A percentile compares a stretch with the other conserved stretches of the same genome.
Conservation (phyloP, 768 basidiomycete genomes). For the Pleurotus djamor region DNA sequence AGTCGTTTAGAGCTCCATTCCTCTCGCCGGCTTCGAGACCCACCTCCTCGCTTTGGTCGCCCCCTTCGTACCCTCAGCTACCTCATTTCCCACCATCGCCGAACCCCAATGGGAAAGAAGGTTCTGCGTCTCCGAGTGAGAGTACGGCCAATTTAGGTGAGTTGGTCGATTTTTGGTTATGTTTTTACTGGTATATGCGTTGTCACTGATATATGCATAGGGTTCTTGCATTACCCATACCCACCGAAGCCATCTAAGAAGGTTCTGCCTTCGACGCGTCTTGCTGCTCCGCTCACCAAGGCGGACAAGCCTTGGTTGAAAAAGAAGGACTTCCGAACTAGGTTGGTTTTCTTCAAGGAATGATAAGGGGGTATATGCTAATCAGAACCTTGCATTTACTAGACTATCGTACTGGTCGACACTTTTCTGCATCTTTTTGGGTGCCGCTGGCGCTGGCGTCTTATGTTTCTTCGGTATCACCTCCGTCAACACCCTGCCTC, state of each 20-base stretch:
- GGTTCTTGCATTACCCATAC: slow-evolving; percentile 11
- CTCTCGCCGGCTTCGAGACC: slow-evolving; percentile 71
- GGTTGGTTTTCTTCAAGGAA: too few species aligned
- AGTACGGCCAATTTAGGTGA: slow-evolving; percentile 14
- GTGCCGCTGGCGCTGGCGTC: slow-evolving; percentile 46
- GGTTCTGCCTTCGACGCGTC: slow-evolving; percentile 47
- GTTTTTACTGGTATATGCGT: neutral
- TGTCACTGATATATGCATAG: neutral
- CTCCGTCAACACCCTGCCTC: slow-evolving; percentile 38
- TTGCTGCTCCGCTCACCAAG: slow-evolving; percentile 47
- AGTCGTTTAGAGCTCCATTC: slow-evolving; percentile 67
- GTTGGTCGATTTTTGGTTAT: neutral
- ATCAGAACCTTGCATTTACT: too few species aligned
- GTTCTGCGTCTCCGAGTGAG: slow-evolving; percentile 9
- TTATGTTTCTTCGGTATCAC: slow-evolving; percentile 54
- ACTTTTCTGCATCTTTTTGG: slow-evolving; percentile 49
- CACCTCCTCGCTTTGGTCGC: slow-evolving; percentile 57
- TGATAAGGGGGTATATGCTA: too few species aligned
- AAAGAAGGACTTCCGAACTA: slow-evolving; percentile 31
- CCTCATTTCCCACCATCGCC: slow-evolving; percentile 17
- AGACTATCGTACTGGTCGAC: slow-evolving; percentile 41
- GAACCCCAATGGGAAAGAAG: slow-evolving; percentile 21
- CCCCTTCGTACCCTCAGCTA: slow-evolving; percentile 39
- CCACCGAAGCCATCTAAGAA: slow-evolving; percentile 26
- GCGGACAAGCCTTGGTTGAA: slow-evolving; percentile 63